These are phyloP conservation scores for Ophiocordyceps polyrhachis-furcata DNA, from an alignment of 2,329 filamentous ascomycete species.

Conservation along the genomic window DNA sequence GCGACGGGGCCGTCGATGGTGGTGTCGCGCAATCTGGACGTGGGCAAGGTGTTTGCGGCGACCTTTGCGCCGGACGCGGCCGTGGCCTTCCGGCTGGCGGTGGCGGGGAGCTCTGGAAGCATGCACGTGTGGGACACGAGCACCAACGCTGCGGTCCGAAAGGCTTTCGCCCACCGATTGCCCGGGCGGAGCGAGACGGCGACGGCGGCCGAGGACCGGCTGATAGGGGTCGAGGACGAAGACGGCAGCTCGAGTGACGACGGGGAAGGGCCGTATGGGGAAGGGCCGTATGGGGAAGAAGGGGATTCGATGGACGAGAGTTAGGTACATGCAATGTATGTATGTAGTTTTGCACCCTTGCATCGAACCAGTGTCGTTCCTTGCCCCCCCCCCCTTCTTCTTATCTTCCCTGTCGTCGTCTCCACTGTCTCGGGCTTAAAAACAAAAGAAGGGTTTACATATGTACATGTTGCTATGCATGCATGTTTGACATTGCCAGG, in stretches of 20 bases:
- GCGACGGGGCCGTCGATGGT: slow-evolving; percentile 71
- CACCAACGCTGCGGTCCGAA: slow-evolving; percentile 74
- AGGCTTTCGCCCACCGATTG: slow-evolving; percentile 56
- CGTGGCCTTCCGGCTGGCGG: slow-evolving; percentile 79
- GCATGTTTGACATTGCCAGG: no score
- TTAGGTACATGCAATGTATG: no score
- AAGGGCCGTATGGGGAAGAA: slow-evolving; percentile 12
- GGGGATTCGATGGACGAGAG: slow-evolving; percentile 9
- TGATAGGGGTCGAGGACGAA: slow-evolving; percentile 54
- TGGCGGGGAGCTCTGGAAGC: slow-evolving; percentile 83
- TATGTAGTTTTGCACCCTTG: background rate
- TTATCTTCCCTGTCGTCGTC: background rate
- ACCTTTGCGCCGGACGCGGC: slow-evolving; percentile 78
- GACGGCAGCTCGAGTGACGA: slow-evolving; percentile 50
- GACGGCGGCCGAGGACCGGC: slow-evolving; percentile 51
- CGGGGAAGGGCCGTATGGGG: slow-evolving; percentile 20
- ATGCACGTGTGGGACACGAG: slow-evolving; percentile 94
- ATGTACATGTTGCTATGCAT: no score
- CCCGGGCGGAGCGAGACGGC: slow-evolving; percentile 37
- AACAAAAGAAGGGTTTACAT: no score
- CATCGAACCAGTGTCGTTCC: background rate
- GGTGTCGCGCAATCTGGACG: slow-evolving; percentile 74
- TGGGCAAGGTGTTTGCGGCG: slow-evolving; percentile 87
- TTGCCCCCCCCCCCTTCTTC: no score
- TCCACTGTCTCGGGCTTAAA: no score